phyloP scores from a whole-genome alignment of 1,139 yeast species.

The Kodamaea derodonti region DNA sequence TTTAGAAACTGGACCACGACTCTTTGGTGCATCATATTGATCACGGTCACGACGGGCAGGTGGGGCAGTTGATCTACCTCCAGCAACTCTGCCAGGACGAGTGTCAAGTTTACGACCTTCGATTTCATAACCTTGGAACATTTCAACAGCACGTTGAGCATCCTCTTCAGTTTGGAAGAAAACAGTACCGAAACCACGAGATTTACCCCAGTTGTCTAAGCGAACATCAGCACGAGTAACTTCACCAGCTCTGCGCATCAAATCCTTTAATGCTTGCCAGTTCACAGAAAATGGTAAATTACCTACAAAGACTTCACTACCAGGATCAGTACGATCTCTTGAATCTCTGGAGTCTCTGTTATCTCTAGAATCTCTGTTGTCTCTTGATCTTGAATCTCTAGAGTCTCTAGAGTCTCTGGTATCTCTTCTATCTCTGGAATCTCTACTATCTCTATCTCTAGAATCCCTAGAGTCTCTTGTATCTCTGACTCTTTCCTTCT shows the following conservation, averaged over 20 bases:
- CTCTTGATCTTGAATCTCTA: slow-evolving; percentile 1
- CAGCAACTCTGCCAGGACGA: slow-evolving; percentile 52
- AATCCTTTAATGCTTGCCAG: slow-evolving; percentile 84
- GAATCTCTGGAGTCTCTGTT: slow-evolving; percentile 6
- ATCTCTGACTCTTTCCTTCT: slow-evolving; percentile 17
- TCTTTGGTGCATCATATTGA: slow-evolving; percentile 8
- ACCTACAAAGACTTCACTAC: slow-evolving; percentile 74
- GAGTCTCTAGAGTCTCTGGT: slow-evolving; percentile 1
- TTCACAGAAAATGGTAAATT: slow-evolving; percentile 76
- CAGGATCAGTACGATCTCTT: slow-evolving; percentile 25
- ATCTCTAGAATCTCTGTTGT: slow-evolving; percentile 12
- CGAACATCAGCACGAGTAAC: slow-evolving; percentile 80
- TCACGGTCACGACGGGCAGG: slow-evolving; percentile 10
- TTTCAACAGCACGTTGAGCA: slow-evolving; percentile 58
- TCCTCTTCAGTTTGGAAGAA: slow-evolving; percentile 57
- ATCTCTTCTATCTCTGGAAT: slow-evolving; percentile 7
- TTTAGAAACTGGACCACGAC: slow-evolving; percentile 11
- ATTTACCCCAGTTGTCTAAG: slow-evolving; percentile 65
- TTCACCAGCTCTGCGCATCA: slow-evolving; percentile 74
- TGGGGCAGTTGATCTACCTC: slow-evolving; percentile 9
- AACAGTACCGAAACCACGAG: slow-evolving; percentile 84
- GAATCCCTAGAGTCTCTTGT: slow-evolving; percentile 7
- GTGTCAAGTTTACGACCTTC: slow-evolving; percentile 72
- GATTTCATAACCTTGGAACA: slow-evolving; percentile 60
- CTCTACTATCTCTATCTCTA: slow-evolving; percentile 9